Conservation (phyloP, 2,329 filamentous ascomycete genomes). For the Colletotrichum australisinense region DNA sequence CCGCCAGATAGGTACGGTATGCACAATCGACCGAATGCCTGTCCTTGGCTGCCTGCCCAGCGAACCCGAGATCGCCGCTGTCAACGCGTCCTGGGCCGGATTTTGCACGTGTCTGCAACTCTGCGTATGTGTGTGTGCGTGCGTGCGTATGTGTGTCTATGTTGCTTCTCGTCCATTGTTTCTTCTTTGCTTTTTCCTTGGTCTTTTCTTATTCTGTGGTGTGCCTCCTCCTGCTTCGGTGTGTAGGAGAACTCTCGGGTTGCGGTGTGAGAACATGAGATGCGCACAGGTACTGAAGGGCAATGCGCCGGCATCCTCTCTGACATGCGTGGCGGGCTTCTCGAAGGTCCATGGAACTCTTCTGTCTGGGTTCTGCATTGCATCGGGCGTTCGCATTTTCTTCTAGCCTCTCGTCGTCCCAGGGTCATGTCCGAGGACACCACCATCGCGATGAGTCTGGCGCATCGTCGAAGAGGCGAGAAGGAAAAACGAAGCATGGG, state of each 20-base stretch:
- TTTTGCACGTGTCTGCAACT: neutral
- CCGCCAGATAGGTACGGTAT: neutral
- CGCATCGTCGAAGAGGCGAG: conserved; percentile 3
- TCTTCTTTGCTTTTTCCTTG: neutral
- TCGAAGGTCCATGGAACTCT: neutral
- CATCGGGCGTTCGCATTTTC: conserved; percentile 9
- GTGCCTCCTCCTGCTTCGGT: neutral
- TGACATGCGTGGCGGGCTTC: conserved; percentile 17
- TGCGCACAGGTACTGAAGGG: conserved; percentile 14
- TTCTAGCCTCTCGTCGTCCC: conserved; percentile 5
- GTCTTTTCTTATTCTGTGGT: neutral
- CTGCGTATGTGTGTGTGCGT: neutral
- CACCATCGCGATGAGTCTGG: neutral
- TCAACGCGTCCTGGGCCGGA: conserved; percentile 12
- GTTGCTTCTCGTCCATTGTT: neutral
- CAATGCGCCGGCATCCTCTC: conserved; percentile 14
- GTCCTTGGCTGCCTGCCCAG: neutral
- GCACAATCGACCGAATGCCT: conserved; percentile 17
- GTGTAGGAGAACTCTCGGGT: neutral
- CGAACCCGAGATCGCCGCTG: conserved; percentile 8
- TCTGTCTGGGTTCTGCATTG: conserved; percentile 7
- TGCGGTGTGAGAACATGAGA: neutral
- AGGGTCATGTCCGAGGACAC: neutral
- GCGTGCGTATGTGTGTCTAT: neutral
- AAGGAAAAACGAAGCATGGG: conserved; percentile 5